Conservation (phyloP, 2,329 filamentous ascomycete genomes). For the Diaporthe caulivora region DNA sequence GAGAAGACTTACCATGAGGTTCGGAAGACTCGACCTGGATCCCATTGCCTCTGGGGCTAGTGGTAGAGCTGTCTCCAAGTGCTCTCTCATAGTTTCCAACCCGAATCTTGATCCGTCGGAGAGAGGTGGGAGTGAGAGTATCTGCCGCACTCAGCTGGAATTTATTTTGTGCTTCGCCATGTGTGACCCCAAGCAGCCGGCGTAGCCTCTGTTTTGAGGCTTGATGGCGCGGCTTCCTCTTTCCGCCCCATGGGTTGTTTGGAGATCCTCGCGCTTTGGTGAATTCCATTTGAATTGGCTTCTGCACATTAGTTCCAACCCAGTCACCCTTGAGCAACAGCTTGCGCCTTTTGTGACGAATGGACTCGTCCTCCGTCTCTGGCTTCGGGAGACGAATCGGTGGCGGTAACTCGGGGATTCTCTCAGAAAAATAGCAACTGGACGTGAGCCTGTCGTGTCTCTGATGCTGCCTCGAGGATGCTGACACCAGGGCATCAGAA, state of each 20-base stretch:
- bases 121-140: conserved; percentile 11
- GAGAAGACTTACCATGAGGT: conserved; percentile 24
- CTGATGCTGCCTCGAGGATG: conserved; percentile 38
- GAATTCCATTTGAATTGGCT: conserved; percentile 49
- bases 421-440: conserved; percentile 30
- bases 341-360: conserved; percentile 46
- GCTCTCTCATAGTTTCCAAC: conserved; percentile 52
- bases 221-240: conserved; percentile 44
- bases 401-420: not conserved
- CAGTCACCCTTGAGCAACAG: conserved; percentile 51
- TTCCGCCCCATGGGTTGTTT: conserved; percentile 42
- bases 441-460: not conserved
- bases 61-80: conserved; percentile 41
- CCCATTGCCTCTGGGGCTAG: conserved; percentile 25
- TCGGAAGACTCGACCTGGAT: not conserved
- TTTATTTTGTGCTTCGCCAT: not conserved
- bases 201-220: conserved; percentile 30
- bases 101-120: conserved; percentile 47
- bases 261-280: conserved; percentile 41
- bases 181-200: conserved; percentile 34
- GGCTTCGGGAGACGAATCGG: not conserved
- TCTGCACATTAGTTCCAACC: conserved; percentile 50
- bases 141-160: conserved; percentile 4
- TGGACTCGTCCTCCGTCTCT: conserved; percentile 11
- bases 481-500: conserved; percentile 26